These are phyloP conservation scores for Pythium folliculosum DNA, from an alignment of 352 stramenopile genomes.

Conservation along the genomic window DNA sequence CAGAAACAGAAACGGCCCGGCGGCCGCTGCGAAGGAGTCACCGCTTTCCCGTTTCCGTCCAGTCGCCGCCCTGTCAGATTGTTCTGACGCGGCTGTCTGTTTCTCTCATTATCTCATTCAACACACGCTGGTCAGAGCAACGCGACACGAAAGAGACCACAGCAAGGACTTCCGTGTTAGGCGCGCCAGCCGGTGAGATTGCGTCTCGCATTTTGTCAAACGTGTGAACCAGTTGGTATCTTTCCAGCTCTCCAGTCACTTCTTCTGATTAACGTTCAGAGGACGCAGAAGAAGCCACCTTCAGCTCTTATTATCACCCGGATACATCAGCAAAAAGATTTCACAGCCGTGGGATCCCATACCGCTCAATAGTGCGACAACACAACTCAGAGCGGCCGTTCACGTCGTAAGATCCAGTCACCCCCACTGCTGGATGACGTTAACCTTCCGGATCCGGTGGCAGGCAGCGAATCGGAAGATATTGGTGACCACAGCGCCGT, in stretches of 20 bases:
- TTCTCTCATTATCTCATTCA: not conserved
- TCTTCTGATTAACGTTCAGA: not conserved
- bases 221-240: not conserved
- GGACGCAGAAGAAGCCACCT: conserved; percentile 24
- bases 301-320: not conserved
- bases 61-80: not conserved
- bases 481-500: not conserved
- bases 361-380: no score
- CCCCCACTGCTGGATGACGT: no score
- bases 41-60: not conserved
- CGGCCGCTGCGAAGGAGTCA: not conserved
- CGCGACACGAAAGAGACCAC: not conserved
- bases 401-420: no score
- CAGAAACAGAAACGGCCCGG: not conserved
- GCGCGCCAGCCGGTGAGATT: not conserved
- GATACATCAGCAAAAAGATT: not conserved
- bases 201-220: not conserved
- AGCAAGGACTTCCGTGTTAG: not conserved
- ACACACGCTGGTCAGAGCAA: not conserved
- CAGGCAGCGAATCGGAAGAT: not conserved
- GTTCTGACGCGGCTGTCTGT: not conserved
- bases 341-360: not conserved
- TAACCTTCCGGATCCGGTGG: not conserved
- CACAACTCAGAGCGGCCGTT: no score
- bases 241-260: not conserved